These are phyloP conservation scores for Ceratorhiza oryzae-sativae DNA, from an alignment of 1,284 basidiomycete species.

Conservation along the genomic window DNA sequence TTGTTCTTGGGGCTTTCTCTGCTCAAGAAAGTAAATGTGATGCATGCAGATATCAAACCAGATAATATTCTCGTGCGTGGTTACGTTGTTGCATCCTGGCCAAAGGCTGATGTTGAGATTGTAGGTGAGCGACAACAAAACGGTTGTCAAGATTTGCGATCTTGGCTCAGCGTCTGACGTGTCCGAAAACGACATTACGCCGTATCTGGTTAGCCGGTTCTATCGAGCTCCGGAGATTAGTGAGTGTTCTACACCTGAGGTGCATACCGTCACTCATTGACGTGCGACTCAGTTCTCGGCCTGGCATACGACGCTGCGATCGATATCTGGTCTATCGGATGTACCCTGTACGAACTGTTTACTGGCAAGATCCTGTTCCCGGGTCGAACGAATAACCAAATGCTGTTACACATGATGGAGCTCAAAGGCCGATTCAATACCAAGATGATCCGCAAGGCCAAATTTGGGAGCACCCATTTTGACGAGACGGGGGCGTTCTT, in stretches of 20 bases:
- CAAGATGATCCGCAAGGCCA: conserved; percentile 93
- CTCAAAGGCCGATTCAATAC: conserved; percentile 92
- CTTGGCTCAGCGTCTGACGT: conserved; percentile 94
- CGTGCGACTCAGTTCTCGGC: conserved; percentile 98
- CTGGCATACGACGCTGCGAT: conserved; percentile 93
- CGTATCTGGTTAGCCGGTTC: conserved; percentile 97
- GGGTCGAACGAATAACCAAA: conserved; percentile 96
- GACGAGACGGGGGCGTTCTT: conserved; percentile 86
- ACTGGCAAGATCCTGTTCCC: conserved; percentile 99
- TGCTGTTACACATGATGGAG: conserved; percentile 97
- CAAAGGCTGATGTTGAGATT: conserved; percentile 14
- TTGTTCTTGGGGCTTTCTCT: conserved; percentile 88
- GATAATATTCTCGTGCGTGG: conserved; percentile 88
- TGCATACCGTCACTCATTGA: too few relatives aligned
- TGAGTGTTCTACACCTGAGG: conserved; percentile 62
- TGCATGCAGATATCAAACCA: conserved; percentile 98
- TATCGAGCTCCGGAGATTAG: conserved; percentile 99
- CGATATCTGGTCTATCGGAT: conserved; percentile 97
- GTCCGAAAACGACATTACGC: conserved; percentile 95
- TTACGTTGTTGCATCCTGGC: too few relatives aligned
- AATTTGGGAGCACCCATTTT: conserved; percentile 92
- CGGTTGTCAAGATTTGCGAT: conserved; percentile 93
- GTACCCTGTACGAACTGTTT: conserved; percentile 97
- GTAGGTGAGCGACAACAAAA: conserved; percentile 95
- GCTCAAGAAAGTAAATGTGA: conserved; percentile 87